Evolutionary conservation across 805 yeast species (phyloP), one percentile per base, ranked within the genome.

Genomic region (Yarrowia sp.): DNA sequence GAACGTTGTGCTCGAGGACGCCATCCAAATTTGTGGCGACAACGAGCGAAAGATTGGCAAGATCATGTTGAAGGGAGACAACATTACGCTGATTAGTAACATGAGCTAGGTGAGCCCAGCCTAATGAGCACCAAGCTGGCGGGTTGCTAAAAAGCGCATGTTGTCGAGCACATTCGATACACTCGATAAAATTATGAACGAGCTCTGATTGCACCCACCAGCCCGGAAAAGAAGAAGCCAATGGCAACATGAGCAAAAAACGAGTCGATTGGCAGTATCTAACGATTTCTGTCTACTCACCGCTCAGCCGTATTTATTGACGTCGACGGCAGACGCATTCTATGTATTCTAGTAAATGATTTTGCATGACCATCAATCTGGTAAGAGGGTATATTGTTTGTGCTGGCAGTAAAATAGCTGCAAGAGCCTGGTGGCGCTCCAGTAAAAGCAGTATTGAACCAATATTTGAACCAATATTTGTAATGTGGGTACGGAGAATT

Each of bases 11-110:
- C 76, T 86, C 22, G 86, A 83, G 35, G 83, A 83, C 58, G 88
- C 88, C 0, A 71, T 74, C 12, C 97, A 96, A 70, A 79, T 93
- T 6, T 79, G 81, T 62, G 73, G 85, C 1, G 80, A 81, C 58
- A 67, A 80, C 1, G 78, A 79, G 64, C 82, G 84, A 28, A 76
- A 77, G n/a, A 65, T 74, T 65, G 80, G 80, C 21, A 70, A 89
- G 66, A 83, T 95, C 24, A 74, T 95, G 68, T 78, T 95, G 65
- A 95, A 95, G 75, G 99, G 99, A 4, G 99, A 95, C 73, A 95
- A 92, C 73, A 90, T 95, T 49, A 88, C 97, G 9, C 77, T 93
- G 65, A 88, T 95, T 7, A 71, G 81, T 16, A 71, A 78, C 62
- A 68, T 73, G 30, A 36, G 49, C 30, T 54, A 54, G 33, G 14